These are phyloP conservation scores for Apiotrichum mycotoxinovorans DNA, from an alignment of 1,284 basidiomycete species.

Conservation along the genomic window DNA sequence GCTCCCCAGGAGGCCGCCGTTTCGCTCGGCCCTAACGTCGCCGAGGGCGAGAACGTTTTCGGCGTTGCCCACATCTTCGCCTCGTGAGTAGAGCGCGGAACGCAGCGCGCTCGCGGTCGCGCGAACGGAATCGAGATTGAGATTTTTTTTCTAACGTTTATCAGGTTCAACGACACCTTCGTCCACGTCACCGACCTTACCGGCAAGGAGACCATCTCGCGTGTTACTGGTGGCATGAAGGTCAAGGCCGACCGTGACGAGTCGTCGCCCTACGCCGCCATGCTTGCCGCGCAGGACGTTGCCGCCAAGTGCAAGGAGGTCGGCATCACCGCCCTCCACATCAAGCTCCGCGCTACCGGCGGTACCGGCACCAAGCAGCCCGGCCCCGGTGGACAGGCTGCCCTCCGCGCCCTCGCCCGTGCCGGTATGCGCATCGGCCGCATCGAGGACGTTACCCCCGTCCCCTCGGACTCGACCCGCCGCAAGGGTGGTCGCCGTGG, in stretches of 20 bases:
- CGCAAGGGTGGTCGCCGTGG: slow-evolving; percentile 99
- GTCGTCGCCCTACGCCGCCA: slow-evolving; percentile 96
- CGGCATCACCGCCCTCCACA: slow-evolving; percentile 85
- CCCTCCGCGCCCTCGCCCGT: slow-evolving; percentile 96
- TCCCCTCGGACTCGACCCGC: slow-evolving; percentile 95
- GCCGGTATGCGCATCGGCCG: slow-evolving; percentile 98
- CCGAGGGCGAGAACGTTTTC: slow-evolving; percentile 91
- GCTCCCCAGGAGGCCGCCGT: slow-evolving; percentile 73
- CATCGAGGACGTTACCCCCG: slow-evolving; percentile 93
- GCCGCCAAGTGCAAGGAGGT: slow-evolving; percentile 96
- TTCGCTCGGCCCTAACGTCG: slow-evolving; percentile 87
- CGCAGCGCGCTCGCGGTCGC: no score
- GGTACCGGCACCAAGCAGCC: slow-evolving; percentile 99
- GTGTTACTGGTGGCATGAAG: slow-evolving; percentile 99
- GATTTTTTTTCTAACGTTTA: neutral
- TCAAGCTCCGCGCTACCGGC: slow-evolving; percentile 94
- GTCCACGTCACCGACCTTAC: slow-evolving; percentile 99
- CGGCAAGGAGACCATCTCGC: slow-evolving; percentile 97
- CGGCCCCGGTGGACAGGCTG: slow-evolving; percentile 96
- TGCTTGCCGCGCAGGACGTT: slow-evolving; percentile 98
- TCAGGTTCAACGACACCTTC: slow-evolving; percentile 95
- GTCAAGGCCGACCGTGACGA: slow-evolving; percentile 99
- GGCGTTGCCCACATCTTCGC: slow-evolving; percentile 97
- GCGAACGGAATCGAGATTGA: no score
- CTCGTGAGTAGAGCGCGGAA: slow-evolving; percentile 54